phyloP scores from a whole-genome alignment of 176 grass and related monocot genomes.

The Oryza glumipatula region DNA sequence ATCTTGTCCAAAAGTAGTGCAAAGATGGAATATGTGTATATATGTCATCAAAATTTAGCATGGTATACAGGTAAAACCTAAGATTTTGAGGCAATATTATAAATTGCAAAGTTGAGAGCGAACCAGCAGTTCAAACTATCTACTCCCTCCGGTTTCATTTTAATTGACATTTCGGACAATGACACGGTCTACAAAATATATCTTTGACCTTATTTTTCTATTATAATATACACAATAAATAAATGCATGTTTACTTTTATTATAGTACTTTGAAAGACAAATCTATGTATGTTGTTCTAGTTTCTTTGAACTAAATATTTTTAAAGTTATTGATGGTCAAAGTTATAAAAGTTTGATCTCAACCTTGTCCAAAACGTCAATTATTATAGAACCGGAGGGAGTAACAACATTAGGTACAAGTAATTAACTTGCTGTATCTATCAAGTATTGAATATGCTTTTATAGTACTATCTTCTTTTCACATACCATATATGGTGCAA shows the following conservation, averaged over 20 bases:
- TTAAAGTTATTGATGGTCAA: too few relatives aligned
- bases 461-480: not conserved
- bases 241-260: too few relatives aligned
- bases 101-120: not conserved
- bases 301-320: too few relatives aligned
- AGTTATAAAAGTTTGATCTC: too few relatives aligned
- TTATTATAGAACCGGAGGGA: too few relatives aligned
- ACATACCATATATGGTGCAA: conserved; percentile 60
- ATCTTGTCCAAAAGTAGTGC: not conserved
- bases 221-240: too few relatives aligned
- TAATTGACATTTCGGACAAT: too few relatives aligned
- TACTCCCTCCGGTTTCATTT: not conserved
- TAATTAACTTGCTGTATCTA: conserved; percentile 28
- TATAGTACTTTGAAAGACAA: too few relatives aligned
- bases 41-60: conserved; percentile 12
- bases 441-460: not conserved
- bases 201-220: too few relatives aligned
- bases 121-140: not conserved
- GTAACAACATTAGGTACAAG: conserved; percentile 3
- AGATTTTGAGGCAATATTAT: not conserved
- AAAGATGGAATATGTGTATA: not conserved
- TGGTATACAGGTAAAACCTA: not conserved
- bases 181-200: too few relatives aligned
- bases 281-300: too few relatives aligned
- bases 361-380: too few relatives aligned